Percentiles rank a stretch among this genome's conserved stretches.
Evolutionary conservation across 768 basidiomycete genomes (phyloP).

Genomic region (Xerocomus brunneocitrinus): DNA sequence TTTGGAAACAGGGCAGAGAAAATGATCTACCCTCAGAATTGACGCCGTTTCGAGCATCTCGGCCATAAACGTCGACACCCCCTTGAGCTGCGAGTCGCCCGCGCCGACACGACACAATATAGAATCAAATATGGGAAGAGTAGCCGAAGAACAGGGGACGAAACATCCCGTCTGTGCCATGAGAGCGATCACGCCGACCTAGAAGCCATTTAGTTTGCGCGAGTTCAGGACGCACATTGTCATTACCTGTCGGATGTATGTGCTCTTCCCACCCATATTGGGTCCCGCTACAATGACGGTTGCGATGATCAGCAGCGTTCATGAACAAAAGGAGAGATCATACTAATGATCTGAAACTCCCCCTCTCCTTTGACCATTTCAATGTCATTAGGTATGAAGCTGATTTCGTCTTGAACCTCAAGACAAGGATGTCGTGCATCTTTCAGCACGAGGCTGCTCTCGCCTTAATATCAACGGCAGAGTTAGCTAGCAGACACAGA

Average conservation of each 20-base stretch:
- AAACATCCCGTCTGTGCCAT: conserved; percentile 97
- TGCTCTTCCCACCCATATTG: conserved; percentile 99
- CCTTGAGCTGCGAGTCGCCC: conserved; percentile 95
- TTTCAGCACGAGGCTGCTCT: conserved; percentile 72
- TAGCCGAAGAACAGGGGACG: conserved; percentile 86
- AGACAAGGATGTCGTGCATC: conserved; percentile 95
- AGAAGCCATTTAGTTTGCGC: conserved; percentile 11
- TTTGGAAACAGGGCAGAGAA: not conserved
- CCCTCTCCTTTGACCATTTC: conserved; percentile 91
- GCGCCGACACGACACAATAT: conserved; percentile 91
- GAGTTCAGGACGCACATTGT: not conserved
- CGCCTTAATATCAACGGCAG: conserved; percentile 41
- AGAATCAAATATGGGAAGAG: conserved; percentile 91
- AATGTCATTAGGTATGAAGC: conserved; percentile 90
- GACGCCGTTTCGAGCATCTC: conserved; percentile 97
- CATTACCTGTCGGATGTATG: conserved; percentile 86
- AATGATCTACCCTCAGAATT: conserved; percentile 70
- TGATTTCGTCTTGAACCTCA: conserved; percentile 91
- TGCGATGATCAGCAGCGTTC: not conserved
- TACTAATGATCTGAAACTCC: conserved; percentile 95
- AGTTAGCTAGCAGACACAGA: not conserved
- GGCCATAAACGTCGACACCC: conserved; percentile 98
- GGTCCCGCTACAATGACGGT: conserved; percentile 64
- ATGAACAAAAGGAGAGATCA: conserved; percentile 15
- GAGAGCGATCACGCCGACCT: conserved; percentile 92